These are phyloP conservation scores for Lignosus rhinocerotis DNA, from an alignment of 1,284 basidiomycete species.

Conservation along the genomic window DNA sequence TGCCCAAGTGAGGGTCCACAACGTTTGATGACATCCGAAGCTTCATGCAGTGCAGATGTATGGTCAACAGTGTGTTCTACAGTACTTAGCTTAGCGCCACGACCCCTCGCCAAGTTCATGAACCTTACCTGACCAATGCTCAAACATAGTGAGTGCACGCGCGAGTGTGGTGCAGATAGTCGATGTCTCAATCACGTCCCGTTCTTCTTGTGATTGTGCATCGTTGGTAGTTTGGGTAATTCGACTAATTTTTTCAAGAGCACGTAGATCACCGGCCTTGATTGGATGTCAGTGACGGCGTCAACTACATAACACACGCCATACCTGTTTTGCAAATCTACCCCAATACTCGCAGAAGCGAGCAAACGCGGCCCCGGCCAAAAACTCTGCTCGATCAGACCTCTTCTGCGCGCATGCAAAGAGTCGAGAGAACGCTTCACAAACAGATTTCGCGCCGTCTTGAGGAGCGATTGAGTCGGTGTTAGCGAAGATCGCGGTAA, in stretches of 20 bases:
- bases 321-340: conserved; percentile 34
- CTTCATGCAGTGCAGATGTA: conserved; percentile 14
- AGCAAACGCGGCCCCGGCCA: conserved; percentile 52
- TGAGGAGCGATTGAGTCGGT: conserved; percentile 15
- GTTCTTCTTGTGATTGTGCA: conserved; percentile 18
- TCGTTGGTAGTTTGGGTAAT: conserved; percentile 35
- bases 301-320: neutral
- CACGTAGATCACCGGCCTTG: conserved; percentile 51
- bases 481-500: conserved; percentile 47
- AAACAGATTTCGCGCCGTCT: conserved; percentile 41
- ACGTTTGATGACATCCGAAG: conserved; percentile 2
- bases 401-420: conserved; percentile 38
- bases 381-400: conserved; percentile 39
- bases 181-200: conserved; percentile 36
- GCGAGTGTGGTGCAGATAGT: conserved; percentile 44
- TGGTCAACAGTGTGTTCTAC: conserved; percentile 18
- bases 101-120: neutral
- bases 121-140: conserved; percentile 27
- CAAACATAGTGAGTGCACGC: conserved; percentile 42
- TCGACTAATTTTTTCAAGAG: conserved; percentile 48
- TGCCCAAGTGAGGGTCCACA: conserved; percentile 13
- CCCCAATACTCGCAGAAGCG: conserved; percentile 61
- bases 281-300: neutral
- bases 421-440: conserved; percentile 43
- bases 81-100: neutral